Percentiles rank a stretch among this genome's conserved stretches.
phyloP scores from a whole-genome alignment of 495 filamentous ascomycete genomes.

The Hamigera avellanea region DNA sequence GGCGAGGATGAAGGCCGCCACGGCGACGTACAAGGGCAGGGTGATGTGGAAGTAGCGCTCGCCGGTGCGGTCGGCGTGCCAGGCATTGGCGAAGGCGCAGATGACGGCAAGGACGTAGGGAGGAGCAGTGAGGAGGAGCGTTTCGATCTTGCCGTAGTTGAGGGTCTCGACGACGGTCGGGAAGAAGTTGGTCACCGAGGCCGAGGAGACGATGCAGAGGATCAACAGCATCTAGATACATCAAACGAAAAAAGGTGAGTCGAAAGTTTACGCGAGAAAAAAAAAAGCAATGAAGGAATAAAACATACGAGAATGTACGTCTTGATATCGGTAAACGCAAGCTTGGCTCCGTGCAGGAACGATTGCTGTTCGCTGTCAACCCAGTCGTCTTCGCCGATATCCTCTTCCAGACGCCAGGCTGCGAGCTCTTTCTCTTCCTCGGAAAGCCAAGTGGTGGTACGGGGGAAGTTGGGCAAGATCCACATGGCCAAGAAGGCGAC shows the following conservation, averaged over 20 bases:
- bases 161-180: slow-evolving; percentile 73
- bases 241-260: slow-evolving; percentile 5
- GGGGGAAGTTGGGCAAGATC: slow-evolving; percentile 68
- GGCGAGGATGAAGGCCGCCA: slow-evolving; percentile 66
- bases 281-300: too few relatives aligned
- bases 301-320: slow-evolving; percentile 61
- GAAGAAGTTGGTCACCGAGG: slow-evolving; percentile 82
- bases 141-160: slow-evolving; percentile 50
- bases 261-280: too few relatives aligned
- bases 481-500: slow-evolving; percentile 43
- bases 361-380: slow-evolving; percentile 48
- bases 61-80: slow-evolving; percentile 67
- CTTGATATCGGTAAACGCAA: slow-evolving; percentile 63
- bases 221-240: slow-evolving; percentile 39
- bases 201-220: slow-evolving; percentile 58
- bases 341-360: slow-evolving; percentile 53
- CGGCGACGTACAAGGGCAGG: slow-evolving; percentile 53
- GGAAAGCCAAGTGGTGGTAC: slow-evolving; percentile 61
- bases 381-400: slow-evolving; percentile 73
- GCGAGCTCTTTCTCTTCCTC: slow-evolving; percentile 59
- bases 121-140: slow-evolving; percentile 67
- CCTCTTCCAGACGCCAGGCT: slow-evolving; percentile 59
- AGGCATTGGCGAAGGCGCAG: slow-evolving; percentile 59
- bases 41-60: slow-evolving; percentile 72
- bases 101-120: slow-evolving; percentile 64